Conservation (phyloP, 768 basidiomycete genomes). For the Tephrocybe sp. region DNA sequence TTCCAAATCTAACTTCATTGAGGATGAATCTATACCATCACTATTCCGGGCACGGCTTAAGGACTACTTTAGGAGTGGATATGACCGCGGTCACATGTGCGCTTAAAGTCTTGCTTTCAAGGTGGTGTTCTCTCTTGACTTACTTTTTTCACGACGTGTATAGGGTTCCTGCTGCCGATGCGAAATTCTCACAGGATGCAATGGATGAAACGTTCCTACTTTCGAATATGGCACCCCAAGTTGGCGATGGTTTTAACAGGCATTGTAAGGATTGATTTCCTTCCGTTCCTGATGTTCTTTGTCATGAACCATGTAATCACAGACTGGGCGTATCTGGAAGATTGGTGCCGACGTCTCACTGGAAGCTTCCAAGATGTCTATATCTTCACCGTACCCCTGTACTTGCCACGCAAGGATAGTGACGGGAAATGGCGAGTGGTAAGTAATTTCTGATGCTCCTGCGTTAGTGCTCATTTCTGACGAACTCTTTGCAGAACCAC, state of each 20-base stretch:
- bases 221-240: slow-evolving; percentile 97
- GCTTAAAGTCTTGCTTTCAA: slow-evolving; percentile 24
- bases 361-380: slow-evolving; percentile 91
- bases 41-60: slow-evolving; percentile 78
- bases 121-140: background rate
- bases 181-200: slow-evolving; percentile 85
- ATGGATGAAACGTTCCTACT: slow-evolving; percentile 97
- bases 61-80: slow-evolving; percentile 92
- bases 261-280: slow-evolving; percentile 62
- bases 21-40: slow-evolving; percentile 77
- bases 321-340: slow-evolving; percentile 98
- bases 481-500: slow-evolving; percentile 53
- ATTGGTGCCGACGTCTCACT: slow-evolving; percentile 92
- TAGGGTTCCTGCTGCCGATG: slow-evolving; percentile 97
- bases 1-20: slow-evolving; percentile 72
- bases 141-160: background rate
- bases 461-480: background rate
- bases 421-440: slow-evolving; percentile 98
- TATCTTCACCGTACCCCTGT: slow-evolving; percentile 96
- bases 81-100: slow-evolving; percentile 96
- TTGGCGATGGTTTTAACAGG: slow-evolving; percentile 95
- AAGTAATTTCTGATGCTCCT: slow-evolving; percentile 28
- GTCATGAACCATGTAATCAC: background rate
- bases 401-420: slow-evolving; percentile 77
- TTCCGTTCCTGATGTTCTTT: background rate